Evolutionary conservation across 257 asterid genomes (phyloP), one percentile per base, ranked within the genome.

Genomic region (Nicotiana sylvestris): DNA sequence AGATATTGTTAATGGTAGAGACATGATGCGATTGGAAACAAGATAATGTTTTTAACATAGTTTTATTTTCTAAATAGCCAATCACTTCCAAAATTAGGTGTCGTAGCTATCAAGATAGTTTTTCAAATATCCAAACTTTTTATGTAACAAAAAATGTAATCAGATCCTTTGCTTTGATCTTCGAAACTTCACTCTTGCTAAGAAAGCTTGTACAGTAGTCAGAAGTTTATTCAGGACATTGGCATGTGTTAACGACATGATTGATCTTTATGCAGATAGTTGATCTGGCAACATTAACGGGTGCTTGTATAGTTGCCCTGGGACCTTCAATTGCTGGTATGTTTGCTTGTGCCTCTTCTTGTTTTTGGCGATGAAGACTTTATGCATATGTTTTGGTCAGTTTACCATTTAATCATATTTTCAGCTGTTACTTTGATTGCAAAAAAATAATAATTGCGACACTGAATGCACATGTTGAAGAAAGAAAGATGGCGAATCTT

Each of bases 281-380:
- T 85, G 99, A 95, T 87, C 88, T 95, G 84, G 97, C 99, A 69
- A 94, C 99, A 57, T 87, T 95, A 81, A 95, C 99, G 21, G 99
- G 99, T 78, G 98, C 99, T 58, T 92, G 98, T 37, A 51, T 92
- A 9, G 86, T 95, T 43, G 99, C 99, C 84, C 97, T 95, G 86
- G 98, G 99, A 56, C 97, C 97, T 72, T 88, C 99, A 64, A 87
- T 95, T 86, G 98, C 98, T 39, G 99, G 99, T 95, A 84, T 32
- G 69, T 85, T 17, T 56, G 33, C 55, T 69, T 69, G 12, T 70
- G 57, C 55, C 16, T 81, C 60, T 66, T 55, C 9, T 39, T 6
- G 6, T 46, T 3, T 30, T 77, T 60, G n/a, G 66, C n/a, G 17
- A 32, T 32, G 35, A 25, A 18, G 8, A 66, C 64, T 17, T 51